Conservation (phyloP, 345 rosid species). For the Populus deltoides region DNA sequence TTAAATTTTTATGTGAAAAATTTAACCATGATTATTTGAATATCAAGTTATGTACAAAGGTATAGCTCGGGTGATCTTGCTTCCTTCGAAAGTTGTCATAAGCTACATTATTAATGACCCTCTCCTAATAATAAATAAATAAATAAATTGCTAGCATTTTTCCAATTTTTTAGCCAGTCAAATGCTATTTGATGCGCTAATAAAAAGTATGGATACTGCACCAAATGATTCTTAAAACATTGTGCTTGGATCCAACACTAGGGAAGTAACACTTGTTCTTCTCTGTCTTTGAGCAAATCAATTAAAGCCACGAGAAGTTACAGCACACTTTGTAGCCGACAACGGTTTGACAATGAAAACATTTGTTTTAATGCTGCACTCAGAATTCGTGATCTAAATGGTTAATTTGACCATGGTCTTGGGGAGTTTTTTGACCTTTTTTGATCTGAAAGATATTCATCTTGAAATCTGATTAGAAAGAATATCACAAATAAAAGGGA, state of each 20-base stretch:
- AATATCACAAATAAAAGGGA: not conserved
- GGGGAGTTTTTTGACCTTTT: not conserved
- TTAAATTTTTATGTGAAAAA: too few relatives aligned
- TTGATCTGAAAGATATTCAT: not conserved
- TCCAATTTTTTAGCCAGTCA: not conserved
- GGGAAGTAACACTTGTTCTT: conserved; percentile 2
- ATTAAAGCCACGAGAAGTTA: conserved; percentile 4
- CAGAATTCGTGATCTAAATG: conserved; percentile 2
- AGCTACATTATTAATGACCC: not conserved
- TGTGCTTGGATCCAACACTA: not conserved
- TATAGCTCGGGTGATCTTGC: not conserved
- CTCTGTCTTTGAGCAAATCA: conserved; percentile 6
- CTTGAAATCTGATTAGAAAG: not conserved
- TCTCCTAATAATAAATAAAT: too few relatives aligned
- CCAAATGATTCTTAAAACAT: not conserved
- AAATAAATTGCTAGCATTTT: too few relatives aligned
- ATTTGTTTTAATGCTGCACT: conserved; percentile 6
- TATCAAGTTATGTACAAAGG: too few relatives aligned
- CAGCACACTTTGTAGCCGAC: conserved; percentile 14
- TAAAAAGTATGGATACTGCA: not conserved
- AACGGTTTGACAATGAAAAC: conserved; percentile 1
- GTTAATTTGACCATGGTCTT: not conserved
- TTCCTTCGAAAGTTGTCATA: not conserved
- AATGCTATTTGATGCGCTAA: not conserved
- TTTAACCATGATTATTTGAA: too few relatives aligned